These are phyloP conservation scores for Periconia digitata DNA, from an alignment of 2,329 filamentous ascomycete genomes.

Conservation along the genomic window DNA sequence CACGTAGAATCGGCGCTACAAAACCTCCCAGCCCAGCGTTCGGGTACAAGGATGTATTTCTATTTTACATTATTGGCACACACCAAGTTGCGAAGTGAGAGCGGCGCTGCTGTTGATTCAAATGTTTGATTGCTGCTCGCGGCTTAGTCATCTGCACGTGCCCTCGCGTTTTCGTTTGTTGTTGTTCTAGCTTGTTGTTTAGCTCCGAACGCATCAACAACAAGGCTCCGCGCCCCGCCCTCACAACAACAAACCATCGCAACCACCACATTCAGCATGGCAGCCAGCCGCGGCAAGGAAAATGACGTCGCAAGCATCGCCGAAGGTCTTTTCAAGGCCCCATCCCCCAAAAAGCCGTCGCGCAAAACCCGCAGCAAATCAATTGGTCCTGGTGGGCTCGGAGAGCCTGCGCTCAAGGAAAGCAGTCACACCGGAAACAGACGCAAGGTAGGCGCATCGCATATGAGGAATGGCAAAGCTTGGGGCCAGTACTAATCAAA, in stretches of 20 bases:
- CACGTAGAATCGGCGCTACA: too few relatives aligned
- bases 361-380: slow-evolving; percentile 78
- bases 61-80: too few relatives aligned
- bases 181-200: too few relatives aligned
- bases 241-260: slow-evolving; percentile 24
- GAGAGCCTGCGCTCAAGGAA: slow-evolving; percentile 74
- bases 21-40: too few relatives aligned
- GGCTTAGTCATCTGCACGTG: neutral
- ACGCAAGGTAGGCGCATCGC: slow-evolving; percentile 72
- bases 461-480: too few relatives aligned
- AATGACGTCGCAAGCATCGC: slow-evolving; percentile 55
- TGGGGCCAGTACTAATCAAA: slow-evolving; percentile 15
- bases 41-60: too few relatives aligned
- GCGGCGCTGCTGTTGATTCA: too few relatives aligned
- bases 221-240: slow-evolving; percentile 16
- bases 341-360: slow-evolving; percentile 34
- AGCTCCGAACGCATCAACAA: too few relatives aligned
- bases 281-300: slow-evolving; percentile 64
- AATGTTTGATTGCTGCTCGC: too few relatives aligned
- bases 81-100: too few relatives aligned
- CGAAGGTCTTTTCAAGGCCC: slow-evolving; percentile 39
- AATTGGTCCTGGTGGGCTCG: slow-evolving; percentile 87
- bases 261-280: slow-evolving; percentile 28
- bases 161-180: slow-evolving; percentile 4
- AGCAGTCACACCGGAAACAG: slow-evolving; percentile 66